phyloP scores from a whole-genome alignment of 345 rosid genomes.

The Ceriops zippeliana region DNA sequence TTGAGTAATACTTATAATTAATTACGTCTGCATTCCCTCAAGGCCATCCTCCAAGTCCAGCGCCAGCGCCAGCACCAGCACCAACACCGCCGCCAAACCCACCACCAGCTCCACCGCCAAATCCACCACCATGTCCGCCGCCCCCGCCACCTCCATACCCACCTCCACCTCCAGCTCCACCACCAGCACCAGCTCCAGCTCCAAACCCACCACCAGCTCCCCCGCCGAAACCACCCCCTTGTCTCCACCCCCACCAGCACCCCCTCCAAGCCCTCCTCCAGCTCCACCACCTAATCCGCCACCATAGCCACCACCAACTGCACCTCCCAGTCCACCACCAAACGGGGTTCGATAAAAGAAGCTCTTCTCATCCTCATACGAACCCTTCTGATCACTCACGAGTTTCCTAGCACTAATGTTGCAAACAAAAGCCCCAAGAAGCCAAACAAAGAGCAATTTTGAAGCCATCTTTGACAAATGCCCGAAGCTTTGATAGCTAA shows the following conservation, averaged over 20 bases:
- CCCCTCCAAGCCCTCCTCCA: constrained; percentile 11
- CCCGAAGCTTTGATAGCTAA: neutral
- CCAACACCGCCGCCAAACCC: constrained; percentile 20
- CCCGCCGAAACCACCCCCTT: constrained; percentile 5
- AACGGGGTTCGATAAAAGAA: neutral
- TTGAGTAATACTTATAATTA: too few species aligned
- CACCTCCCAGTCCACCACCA: constrained; percentile 6
- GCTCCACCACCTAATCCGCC: constrained; percentile 6
- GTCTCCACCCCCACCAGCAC: constrained; percentile 9
- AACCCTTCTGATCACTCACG: constrained; percentile 3
- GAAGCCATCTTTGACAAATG: constrained; percentile 14
- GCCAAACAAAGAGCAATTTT: constrained; percentile 18
- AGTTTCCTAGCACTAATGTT: constrained; percentile 3
- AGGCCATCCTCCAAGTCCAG: neutral
- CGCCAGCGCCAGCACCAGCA: neutral
- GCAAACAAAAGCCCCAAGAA: constrained; percentile 19
- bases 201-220: constrained; percentile 15
- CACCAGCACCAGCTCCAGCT: constrained; percentile 12
- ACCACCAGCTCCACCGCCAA: constrained; percentile 8
- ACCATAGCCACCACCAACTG: constrained; percentile 4
- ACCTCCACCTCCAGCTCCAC: constrained; percentile 19
- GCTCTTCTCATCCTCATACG: constrained; percentile 12
- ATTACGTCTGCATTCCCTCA: neutral
- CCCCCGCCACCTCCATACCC: constrained; percentile 15
- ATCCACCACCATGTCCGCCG: constrained; percentile 11